A percentile compares a stretch with the other conserved stretches of the same genome.
Evolutionary conservation across 2,329 filamentous ascomycete species (phyloP).

Genomic region (Alternaria panax): DNA sequence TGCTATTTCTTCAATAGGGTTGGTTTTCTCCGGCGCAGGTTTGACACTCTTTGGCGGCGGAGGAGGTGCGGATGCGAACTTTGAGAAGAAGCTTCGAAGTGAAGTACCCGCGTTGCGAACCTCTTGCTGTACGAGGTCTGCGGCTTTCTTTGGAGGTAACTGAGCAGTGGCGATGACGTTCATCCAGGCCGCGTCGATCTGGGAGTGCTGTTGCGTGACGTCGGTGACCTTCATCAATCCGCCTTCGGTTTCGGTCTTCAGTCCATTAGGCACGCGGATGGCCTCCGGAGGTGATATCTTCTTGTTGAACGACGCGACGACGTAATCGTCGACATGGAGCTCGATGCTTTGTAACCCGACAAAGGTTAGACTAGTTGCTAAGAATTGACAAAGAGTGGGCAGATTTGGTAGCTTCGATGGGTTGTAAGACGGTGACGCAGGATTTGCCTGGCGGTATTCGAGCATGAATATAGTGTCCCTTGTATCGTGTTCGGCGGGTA

Average conservation of each 20-base stretch:
- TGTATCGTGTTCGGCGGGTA: constrained; percentile 71
- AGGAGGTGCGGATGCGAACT: constrained; percentile 39
- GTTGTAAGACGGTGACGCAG: constrained; percentile 46
- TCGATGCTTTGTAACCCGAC: constrained; percentile 88
- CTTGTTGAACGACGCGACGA: constrained; percentile 79
- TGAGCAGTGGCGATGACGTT: constrained; percentile 85
- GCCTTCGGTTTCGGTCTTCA: constrained; percentile 84
- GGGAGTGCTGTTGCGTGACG: constrained; percentile 85
- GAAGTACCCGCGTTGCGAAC: constrained; percentile 46
- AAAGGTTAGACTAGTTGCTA: constrained; percentile 95
- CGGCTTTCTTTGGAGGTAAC: constrained; percentile 53
- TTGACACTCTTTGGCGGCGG: constrained; percentile 31
- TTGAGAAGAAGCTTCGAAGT: constrained; percentile 52
- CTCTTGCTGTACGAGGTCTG: constrained; percentile 45
- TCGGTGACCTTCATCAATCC: constrained; percentile 84
- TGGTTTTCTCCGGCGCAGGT: constrained; percentile 25
- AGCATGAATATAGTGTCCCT: constrained; percentile 89
- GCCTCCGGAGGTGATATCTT: constrained; percentile 80
- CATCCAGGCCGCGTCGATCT: constrained; percentile 92
- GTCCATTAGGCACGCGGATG: constrained; percentile 76
- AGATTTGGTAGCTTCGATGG: constrained; percentile 82
- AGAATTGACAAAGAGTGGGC: constrained; percentile 85
- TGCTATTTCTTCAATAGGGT: constrained; percentile 69
- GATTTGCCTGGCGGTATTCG: constrained; percentile 85
- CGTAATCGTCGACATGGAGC: constrained; percentile 88